Evolutionary conservation across 352 stramenopile species (phyloP), one percentile per base, ranked within the genome.

Genomic region (Halophytophthora polymorphica): DNA sequence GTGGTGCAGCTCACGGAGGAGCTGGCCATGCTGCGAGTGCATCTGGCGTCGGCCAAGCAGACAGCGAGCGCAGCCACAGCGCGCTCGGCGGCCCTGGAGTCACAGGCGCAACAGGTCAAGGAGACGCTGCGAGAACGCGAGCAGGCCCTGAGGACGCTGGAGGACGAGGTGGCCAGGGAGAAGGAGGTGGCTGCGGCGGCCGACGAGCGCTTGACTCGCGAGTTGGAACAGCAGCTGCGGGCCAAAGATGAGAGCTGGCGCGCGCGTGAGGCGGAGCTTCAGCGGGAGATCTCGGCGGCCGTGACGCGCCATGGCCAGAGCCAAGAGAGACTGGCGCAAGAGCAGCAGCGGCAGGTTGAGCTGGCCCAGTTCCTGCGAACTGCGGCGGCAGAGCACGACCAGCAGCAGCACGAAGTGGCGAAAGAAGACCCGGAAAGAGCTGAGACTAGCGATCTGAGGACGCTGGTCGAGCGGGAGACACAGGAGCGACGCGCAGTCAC

Each of bases 1-100:
- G 64, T 88, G 2, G 52, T 87, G 44, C 73, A 88, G 52, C 65
- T 89, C 11, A 87, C 69, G 25, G 69, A 88, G 44, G 73, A 82
- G 3, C 56, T 79, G n/a, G 82, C 75, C 17, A 72, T 55, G 14
- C 50, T 81, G 29, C 48, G 78, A 39, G 71, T 87, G 23, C 74
- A 73, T 17, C 44, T 80, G 36, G 53, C 61, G 18, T 62, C 64
- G 14, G 47, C 61, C 11, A 73, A 66, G 40, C 40, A 67, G 22
- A 52, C 58, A 7, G 58, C 67, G 28, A 58, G 69, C 14, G 66
- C 83, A 45, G 66, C 62, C 29, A 62, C 68, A 14, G 45, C 54
- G 22, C 71, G 78, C 22, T 61, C 54, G 5, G 54, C 62, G 21
- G 61, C 77, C 36, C 61, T 76, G 28, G 69, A 83, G 50, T 41